These are phyloP conservation scores for Plantago rigida DNA, from an alignment of 305 asterid species.

Conservation along the genomic window DNA sequence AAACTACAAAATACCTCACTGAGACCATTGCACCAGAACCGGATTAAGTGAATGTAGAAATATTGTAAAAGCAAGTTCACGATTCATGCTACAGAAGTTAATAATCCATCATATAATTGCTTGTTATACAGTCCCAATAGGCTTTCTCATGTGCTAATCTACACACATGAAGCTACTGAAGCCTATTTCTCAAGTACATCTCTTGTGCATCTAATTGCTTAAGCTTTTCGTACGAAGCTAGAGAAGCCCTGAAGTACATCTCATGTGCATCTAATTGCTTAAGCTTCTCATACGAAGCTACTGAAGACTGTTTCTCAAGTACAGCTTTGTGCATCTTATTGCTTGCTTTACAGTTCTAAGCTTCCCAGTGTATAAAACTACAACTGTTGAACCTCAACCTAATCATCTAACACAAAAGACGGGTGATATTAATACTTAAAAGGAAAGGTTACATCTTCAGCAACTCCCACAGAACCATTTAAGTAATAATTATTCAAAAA, in stretches of 20 bases:
- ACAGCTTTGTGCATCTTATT: background rate
- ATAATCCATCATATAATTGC: background rate
- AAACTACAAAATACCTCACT: background rate
- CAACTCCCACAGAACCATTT: background rate
- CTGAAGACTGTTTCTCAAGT: constrained; percentile 9
- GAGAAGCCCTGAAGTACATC: background rate
- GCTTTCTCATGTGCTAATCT: too few relatives aligned
- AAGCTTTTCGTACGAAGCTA: background rate
- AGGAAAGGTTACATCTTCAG: constrained; percentile 2
- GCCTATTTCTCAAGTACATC: too few relatives aligned
- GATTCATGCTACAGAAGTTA: constrained; percentile 18
- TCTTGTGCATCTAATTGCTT: too few relatives aligned
- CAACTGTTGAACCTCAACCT: background rate
- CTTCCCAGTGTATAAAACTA: background rate
- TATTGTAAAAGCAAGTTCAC: background rate
- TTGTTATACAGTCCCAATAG: constrained; percentile 3
- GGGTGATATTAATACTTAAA: background rate
- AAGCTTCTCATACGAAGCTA: background rate
- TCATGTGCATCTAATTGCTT: background rate
- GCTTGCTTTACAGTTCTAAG: background rate
- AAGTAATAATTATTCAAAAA: background rate
- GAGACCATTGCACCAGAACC: background rate
- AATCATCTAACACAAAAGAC: background rate
- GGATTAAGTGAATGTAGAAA: constrained; percentile 2
- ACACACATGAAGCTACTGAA: too few relatives aligned